A percentile compares a stretch with the other conserved stretches of the same genome.
Evolutionary conservation across 495 filamentous ascomycete genomes (phyloP).

Genomic region (Aspergillus kassunensis): DNA sequence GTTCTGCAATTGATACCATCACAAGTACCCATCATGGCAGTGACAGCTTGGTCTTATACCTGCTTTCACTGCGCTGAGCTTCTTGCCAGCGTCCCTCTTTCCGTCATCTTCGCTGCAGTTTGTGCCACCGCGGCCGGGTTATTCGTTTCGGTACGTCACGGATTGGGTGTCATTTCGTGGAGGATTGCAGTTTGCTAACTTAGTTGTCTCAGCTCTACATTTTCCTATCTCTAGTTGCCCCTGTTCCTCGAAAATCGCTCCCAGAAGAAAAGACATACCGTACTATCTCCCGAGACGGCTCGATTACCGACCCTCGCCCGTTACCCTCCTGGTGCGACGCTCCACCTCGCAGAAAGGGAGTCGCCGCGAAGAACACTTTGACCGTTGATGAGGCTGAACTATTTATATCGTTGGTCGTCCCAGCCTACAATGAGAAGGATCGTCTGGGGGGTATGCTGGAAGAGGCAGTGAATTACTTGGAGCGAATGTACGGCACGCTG

Average conservation of each 20-base stretch:
- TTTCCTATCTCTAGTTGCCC: conserved; percentile 68
- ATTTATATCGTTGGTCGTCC: conserved; percentile 84
- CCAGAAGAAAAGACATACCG: conserved; percentile 84
- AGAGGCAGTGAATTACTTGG: conserved; percentile 84
- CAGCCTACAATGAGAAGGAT: conserved; percentile 90
- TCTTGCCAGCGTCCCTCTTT: conserved; percentile 27
- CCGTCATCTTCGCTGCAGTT: conserved; percentile 28
- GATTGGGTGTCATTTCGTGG: no score
- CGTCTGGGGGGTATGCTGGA: conserved; percentile 79
- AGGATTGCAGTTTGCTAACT: neutral
- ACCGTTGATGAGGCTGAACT: conserved; percentile 50
- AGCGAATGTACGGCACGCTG: conserved; percentile 63
- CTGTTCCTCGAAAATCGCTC: conserved; percentile 68
- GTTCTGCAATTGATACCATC: neutral
- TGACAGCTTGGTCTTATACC: conserved; percentile 27
- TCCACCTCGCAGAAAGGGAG: conserved; percentile 47
- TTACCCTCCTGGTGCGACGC: conserved; percentile 83
- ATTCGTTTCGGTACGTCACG: conserved; percentile 40
- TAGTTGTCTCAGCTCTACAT: conserved; percentile 57
- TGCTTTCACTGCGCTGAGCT: conserved; percentile 34
- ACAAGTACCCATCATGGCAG: conserved; percentile 27
- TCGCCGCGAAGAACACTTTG: conserved; percentile 20
- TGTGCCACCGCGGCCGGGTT: conserved; percentile 30
- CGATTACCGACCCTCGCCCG: conserved; percentile 50
- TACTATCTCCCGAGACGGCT: conserved; percentile 64